Conservation (phyloP, 2,329 filamentous ascomycete genomes). For the Hypoxylon sp. region DNA sequence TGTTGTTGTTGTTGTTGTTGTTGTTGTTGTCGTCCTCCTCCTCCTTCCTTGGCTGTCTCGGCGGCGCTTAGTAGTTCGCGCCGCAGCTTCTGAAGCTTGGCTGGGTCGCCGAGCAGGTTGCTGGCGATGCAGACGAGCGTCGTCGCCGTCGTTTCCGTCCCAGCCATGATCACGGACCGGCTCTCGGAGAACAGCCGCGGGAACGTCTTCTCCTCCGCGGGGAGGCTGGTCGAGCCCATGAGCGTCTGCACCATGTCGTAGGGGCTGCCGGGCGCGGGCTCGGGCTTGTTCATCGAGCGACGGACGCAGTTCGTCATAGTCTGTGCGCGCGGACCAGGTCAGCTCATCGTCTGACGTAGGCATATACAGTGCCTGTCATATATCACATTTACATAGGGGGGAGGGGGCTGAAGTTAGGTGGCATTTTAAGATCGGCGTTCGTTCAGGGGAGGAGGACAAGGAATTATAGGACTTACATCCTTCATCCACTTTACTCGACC, state of each 20-base stretch:
- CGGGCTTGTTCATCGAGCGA: constrained; percentile 39
- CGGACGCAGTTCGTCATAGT: constrained; percentile 38
- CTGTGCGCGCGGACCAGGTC: constrained; percentile 15
- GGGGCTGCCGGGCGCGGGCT: constrained; percentile 29
- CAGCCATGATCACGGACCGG: constrained; percentile 40
- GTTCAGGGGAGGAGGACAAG: not conserved
- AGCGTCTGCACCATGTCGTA: constrained; percentile 40
- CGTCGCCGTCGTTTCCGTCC: constrained; percentile 40
- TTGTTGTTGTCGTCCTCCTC: not conserved
- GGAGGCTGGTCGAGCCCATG: constrained; percentile 32
- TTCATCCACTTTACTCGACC: constrained; percentile 40
- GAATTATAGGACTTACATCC: constrained; percentile 30
- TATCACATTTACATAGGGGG: too few species aligned
- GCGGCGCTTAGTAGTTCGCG: constrained; percentile 32
- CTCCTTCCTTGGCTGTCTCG: constrained; percentile 24
- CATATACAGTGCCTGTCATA: too few species aligned
- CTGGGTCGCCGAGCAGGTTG: constrained; percentile 31
- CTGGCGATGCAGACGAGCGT: constrained; percentile 36
- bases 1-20: not conserved
- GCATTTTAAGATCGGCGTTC: too few species aligned
- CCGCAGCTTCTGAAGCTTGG: constrained; percentile 24
- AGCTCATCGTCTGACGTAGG: too few species aligned
- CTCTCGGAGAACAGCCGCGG: constrained; percentile 39
- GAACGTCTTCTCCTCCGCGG: constrained; percentile 39
- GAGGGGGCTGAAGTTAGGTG: not conserved